phyloP scores from a whole-genome alignment of 2,329 filamentous ascomycete species.

The Ustulina deusta region DNA sequence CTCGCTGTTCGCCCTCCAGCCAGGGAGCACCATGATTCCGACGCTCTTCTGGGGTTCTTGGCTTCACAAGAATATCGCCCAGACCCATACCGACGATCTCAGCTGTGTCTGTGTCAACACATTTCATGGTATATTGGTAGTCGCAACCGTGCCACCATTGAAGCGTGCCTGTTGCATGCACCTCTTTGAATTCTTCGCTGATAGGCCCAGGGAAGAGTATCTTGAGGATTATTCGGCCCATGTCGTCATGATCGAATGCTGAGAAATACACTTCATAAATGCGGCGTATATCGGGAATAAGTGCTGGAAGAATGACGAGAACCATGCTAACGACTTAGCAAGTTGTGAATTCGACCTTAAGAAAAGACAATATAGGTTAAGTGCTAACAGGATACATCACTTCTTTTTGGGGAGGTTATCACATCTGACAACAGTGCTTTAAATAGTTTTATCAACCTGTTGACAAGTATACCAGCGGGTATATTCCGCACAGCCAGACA shows the following conservation, averaged over 20 bases:
- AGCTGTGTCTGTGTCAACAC: constrained; percentile 20
- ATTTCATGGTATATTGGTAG: constrained; percentile 28
- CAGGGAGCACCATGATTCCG: constrained; percentile 18
- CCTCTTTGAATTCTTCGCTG: constrained; percentile 18
- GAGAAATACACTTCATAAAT: constrained; percentile 26
- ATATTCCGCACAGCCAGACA: not conserved
- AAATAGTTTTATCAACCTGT: not conserved
- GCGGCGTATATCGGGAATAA: constrained; percentile 25
- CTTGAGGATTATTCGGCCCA: constrained; percentile 20
- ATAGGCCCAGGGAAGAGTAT: constrained; percentile 17
- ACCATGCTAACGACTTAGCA: constrained; percentile 1
- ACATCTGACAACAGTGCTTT: not conserved
- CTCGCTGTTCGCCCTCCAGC: constrained; percentile 28
- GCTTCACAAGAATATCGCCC: constrained; percentile 23
- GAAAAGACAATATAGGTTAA: not conserved
- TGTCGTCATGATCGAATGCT: constrained; percentile 20
- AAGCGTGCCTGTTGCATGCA: constrained; percentile 16
- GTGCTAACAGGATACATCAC: not conserved
- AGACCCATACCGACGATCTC: constrained; percentile 28
- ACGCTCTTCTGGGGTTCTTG: constrained; percentile 24
- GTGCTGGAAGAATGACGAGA: constrained; percentile 23
- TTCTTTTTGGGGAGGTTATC: not conserved
- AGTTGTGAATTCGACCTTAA: not conserved
- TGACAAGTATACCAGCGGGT: not conserved
- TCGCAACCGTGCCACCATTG: constrained; percentile 25